These are phyloP conservation scores for Coccomyxa sp. DNA, from an alignment of 139 green algal genomes.

Conservation along the genomic window DNA sequence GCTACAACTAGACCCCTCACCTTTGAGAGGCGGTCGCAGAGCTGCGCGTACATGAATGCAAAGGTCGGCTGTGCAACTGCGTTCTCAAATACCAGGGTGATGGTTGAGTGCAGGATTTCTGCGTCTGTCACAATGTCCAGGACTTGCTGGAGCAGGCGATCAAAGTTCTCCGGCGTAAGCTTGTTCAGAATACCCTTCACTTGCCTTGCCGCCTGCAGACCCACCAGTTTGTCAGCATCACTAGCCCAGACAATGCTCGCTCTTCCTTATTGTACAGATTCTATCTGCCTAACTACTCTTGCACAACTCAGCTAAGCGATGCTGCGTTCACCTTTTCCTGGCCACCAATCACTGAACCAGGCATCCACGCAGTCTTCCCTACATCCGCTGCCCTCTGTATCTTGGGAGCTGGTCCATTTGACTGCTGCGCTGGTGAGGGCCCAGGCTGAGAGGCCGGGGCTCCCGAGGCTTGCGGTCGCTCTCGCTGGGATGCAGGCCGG, in stretches of 20 bases:
- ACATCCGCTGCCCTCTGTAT: constrained; percentile 69
- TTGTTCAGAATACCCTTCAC: constrained; percentile 99
- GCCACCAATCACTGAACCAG: constrained; percentile 22
- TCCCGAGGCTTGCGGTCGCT: not conserved
- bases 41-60: constrained; percentile 82
- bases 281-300: not conserved
- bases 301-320: not conserved
- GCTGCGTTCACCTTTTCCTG: constrained; percentile 31
- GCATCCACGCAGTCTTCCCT: constrained; percentile 65
- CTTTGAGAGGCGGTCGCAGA: constrained; percentile 43
- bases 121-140: constrained; percentile 69
- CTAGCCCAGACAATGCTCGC: not conserved
- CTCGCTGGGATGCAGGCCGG: not conserved
- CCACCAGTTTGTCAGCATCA: not conserved
- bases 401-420: constrained; percentile 27
- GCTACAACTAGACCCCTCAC: not conserved
- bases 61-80: constrained; percentile 96
- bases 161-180: constrained; percentile 99
- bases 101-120: constrained; percentile 65
- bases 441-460: not conserved
- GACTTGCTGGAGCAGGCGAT: constrained; percentile 81
- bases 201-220: constrained; percentile 70
- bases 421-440: not conserved
- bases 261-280: too few species aligned
- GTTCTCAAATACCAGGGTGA: constrained; percentile 95